Conservation (phyloP, 306 rosid genomes). For the Biancaea sappan region DNA sequence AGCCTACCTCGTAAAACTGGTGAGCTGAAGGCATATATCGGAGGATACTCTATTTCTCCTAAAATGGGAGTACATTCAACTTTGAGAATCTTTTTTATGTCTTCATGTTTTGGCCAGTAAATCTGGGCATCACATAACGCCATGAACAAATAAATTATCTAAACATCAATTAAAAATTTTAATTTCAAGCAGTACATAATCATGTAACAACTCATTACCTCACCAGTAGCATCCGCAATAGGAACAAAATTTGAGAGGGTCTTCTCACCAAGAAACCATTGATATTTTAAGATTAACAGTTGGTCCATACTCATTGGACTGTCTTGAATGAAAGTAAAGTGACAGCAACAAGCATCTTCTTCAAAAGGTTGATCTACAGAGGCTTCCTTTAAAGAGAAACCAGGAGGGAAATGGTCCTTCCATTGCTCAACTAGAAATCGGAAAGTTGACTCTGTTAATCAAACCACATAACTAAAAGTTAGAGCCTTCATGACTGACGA, state of each 20-base stretch:
- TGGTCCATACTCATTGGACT: constrained; percentile 43
- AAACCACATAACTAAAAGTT: constrained; percentile 11
- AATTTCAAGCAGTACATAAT: constrained; percentile 26
- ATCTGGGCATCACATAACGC: constrained; percentile 52
- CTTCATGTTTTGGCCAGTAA: constrained; percentile 91
- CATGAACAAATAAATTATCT: constrained; percentile 2
- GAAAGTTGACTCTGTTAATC: constrained; percentile 74
- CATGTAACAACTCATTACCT: constrained; percentile 55
- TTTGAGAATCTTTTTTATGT: constrained; percentile 75
- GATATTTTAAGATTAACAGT: constrained; percentile 69
- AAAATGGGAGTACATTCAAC: constrained; percentile 78
- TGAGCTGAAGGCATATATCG: constrained; percentile 84
- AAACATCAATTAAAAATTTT: constrained; percentile 1
- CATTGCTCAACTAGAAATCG: constrained; percentile 83
- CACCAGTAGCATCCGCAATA: constrained; percentile 74
- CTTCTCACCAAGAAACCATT: constrained; percentile 89
- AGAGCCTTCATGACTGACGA: background rate
- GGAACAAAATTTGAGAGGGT: constrained; percentile 62
- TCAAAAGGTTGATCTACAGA: constrained; percentile 82
- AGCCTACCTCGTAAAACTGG: constrained; percentile 71
- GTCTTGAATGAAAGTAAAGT: constrained; percentile 71
- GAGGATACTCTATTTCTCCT: constrained; percentile 75
- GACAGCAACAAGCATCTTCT: constrained; percentile 87
- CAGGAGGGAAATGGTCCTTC: constrained; percentile 80
- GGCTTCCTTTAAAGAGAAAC: constrained; percentile 73